phyloP scores from a whole-genome alignment of 352 stramenopile genomes.

The Pythium periplocum region DNA sequence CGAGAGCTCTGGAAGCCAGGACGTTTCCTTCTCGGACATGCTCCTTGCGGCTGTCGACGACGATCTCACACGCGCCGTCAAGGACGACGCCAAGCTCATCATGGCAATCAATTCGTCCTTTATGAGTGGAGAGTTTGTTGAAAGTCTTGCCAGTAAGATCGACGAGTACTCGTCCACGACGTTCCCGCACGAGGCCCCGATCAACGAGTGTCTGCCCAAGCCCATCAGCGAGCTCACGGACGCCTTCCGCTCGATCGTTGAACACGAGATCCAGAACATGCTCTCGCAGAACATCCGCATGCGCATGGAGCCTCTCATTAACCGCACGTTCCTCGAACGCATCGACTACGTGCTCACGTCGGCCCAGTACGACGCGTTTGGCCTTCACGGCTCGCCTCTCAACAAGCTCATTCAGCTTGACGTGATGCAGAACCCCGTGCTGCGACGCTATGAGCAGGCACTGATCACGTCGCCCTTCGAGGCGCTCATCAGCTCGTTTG shows the following conservation, averaged over 20 bases:
- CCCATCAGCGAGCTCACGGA: slow-evolving; percentile 61
- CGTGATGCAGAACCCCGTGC: slow-evolving; percentile 56
- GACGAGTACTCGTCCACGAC: slow-evolving; percentile 32
- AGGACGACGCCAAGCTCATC: slow-evolving; percentile 75
- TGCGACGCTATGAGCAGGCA: slow-evolving; percentile 53
- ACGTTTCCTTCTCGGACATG: slow-evolving; percentile 75
- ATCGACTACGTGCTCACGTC: slow-evolving; percentile 65
- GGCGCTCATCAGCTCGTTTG: slow-evolving; percentile 52
- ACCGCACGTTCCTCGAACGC: slow-evolving; percentile 37
- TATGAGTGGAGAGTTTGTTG: slow-evolving; percentile 73
- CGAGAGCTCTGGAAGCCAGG: slow-evolving; percentile 17
- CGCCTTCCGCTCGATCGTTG: slow-evolving; percentile 66
- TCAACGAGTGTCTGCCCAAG: slow-evolving; percentile 73
- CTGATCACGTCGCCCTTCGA: slow-evolving; percentile 65
- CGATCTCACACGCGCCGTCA: slow-evolving; percentile 48
- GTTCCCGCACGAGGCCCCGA: slow-evolving; percentile 48
- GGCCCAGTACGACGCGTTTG: slow-evolving; percentile 58
- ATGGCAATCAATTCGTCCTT: slow-evolving; percentile 87
- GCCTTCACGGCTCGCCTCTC: slow-evolving; percentile 56
- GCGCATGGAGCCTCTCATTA: slow-evolving; percentile 37
- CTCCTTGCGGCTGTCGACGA: slow-evolving; percentile 74
- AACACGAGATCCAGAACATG: slow-evolving; percentile 66
- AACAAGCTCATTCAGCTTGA: slow-evolving; percentile 60
- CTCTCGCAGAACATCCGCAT: slow-evolving; percentile 39
- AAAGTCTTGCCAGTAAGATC: slow-evolving; percentile 53